phyloP scores from a whole-genome alignment of 2,329 filamentous ascomycete genomes.

The Alternaria brassicicola region DNA sequence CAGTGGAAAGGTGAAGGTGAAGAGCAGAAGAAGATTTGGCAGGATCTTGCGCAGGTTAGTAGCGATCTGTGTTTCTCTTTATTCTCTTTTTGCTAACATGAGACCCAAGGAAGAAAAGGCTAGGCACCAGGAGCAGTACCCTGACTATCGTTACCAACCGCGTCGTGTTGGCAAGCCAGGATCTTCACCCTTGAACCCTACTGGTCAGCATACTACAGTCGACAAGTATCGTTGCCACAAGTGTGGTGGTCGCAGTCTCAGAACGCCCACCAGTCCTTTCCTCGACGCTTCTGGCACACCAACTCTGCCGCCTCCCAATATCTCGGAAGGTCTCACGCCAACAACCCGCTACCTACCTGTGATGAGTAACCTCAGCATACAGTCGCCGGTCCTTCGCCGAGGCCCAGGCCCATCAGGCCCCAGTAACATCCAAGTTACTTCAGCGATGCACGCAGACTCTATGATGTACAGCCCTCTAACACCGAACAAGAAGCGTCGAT shows the following conservation, averaged over 20 bases:
- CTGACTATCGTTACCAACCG: constrained; percentile 93
- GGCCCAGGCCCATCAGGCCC: constrained; percentile 34
- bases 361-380: constrained; percentile 52
- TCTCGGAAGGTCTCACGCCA: constrained; percentile 39
- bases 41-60: constrained; percentile 77
- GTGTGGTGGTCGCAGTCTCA: constrained; percentile 72
- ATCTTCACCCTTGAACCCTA: constrained; percentile 44
- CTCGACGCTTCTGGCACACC: constrained; percentile 52
- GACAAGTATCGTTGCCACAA: constrained; percentile 66
- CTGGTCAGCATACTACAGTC: constrained; percentile 44
- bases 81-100: constrained; percentile 18
- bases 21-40: constrained; percentile 83
- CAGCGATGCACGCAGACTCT: constrained; percentile 30
- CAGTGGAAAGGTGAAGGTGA: constrained; percentile 83
- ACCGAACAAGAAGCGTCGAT: constrained; percentile 45
- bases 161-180: constrained; percentile 57
- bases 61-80: not conserved
- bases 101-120: constrained; percentile 76
- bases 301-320: constrained; percentile 49
- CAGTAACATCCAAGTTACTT: constrained; percentile 37
- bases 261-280: constrained; percentile 65
- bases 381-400: constrained; percentile 40
- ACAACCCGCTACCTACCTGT: constrained; percentile 44
- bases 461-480: constrained; percentile 41
- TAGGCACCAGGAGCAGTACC: constrained; percentile 86